These are phyloP conservation scores for Botryotinia convoluta DNA, from an alignment of 2,329 filamentous ascomycete species.

Conservation along the genomic window DNA sequence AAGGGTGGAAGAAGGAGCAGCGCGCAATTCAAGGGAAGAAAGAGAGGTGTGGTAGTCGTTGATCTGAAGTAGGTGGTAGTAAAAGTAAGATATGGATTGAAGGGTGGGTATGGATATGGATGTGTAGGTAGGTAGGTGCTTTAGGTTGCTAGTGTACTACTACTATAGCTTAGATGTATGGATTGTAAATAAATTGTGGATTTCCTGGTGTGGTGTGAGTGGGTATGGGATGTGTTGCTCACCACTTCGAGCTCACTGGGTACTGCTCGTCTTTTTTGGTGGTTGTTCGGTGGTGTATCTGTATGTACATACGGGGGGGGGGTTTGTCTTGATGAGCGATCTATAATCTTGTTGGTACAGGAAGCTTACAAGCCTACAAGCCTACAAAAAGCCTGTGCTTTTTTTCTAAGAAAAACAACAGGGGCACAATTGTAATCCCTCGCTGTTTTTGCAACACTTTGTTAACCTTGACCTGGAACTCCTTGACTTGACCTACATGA, in stretches of 20 bases:
- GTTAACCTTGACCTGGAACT: constrained; percentile 9
- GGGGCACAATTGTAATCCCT: constrained; percentile 8
- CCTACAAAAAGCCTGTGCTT: constrained; percentile 17
- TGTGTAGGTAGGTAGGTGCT: constrained; percentile 24
- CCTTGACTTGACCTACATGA: constrained; percentile 10
- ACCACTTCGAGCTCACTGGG: neutral
- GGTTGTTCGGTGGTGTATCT: constrained; percentile 4
- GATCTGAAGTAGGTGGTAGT: constrained; percentile 14
- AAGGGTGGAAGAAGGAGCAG: constrained; percentile 15
- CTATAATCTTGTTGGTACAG: constrained; percentile 19
- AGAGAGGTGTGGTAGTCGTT: constrained; percentile 9
- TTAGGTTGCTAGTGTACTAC: constrained; percentile 25
- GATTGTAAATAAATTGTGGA: constrained; percentile 23
- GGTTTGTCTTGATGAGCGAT: constrained; percentile 15
- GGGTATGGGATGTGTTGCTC: constrained; percentile 10
- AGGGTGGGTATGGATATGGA: constrained; percentile 10
- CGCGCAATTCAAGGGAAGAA: constrained; percentile 16
- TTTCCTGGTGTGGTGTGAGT: neutral
- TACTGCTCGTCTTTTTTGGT: constrained; percentile 5
- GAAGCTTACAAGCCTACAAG: constrained; percentile 6
- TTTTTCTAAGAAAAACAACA: neutral
- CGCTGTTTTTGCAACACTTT: constrained; percentile 1
- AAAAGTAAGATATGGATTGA: constrained; percentile 19
- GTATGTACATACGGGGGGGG: constrained; percentile 5
- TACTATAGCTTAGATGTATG: constrained; percentile 5